Evolutionary conservation across 1,139 yeast species (phyloP).

Genomic region (Scheffersomyces illinoinensis): DNA sequence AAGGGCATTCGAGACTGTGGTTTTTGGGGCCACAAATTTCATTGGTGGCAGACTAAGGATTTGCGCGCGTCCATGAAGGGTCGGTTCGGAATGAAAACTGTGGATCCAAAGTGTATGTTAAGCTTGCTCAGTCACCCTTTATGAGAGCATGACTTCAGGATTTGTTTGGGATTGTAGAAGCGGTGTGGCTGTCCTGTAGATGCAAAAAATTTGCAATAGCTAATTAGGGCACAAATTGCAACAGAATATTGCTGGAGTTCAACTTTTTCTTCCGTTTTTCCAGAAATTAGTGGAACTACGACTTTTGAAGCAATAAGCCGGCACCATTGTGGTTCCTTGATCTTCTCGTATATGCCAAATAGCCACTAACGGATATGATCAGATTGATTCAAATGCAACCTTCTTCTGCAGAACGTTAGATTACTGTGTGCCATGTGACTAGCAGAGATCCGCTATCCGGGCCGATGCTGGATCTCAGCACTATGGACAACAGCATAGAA

Average conservation of each 20-base stretch:
- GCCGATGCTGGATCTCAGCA: not conserved
- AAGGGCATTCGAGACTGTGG: not conserved
- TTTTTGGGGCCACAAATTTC: not conserved
- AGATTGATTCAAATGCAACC: not conserved
- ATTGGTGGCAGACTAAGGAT: not conserved
- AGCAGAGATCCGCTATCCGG: not conserved
- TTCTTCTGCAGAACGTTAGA: not conserved
- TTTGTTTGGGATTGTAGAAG: not conserved
- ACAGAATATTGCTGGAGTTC: not conserved
- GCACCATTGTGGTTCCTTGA: not conserved
- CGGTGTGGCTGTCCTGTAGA: not conserved
- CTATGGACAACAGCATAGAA: not conserved
- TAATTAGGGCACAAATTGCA: not conserved
- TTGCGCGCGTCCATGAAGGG: not conserved
- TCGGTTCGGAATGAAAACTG: not conserved
- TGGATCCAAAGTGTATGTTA: not conserved
- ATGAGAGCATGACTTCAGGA: not conserved
- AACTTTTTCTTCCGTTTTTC: not conserved
- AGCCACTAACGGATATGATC: not conserved
- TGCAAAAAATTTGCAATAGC: not conserved
- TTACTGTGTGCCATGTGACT: not conserved
- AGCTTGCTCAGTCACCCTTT: not conserved
- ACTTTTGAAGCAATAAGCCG: not conserved
- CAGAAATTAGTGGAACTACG: not conserved
- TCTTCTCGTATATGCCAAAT: not conserved